Conservation (phyloP, 106 monocot species). For the Phalaenopsis aphrodite region DNA sequence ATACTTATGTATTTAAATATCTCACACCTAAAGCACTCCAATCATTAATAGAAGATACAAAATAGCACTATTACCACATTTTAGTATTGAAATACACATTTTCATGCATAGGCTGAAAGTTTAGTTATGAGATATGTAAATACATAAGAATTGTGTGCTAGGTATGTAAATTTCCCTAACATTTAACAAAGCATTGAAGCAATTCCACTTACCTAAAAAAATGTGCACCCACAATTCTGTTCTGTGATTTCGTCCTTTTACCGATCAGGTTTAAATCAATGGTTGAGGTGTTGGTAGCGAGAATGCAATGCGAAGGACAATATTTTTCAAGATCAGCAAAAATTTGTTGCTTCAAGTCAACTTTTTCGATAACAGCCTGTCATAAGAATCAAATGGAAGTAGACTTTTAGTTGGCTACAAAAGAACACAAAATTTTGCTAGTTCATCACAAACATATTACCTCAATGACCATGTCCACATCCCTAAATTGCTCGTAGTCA, state of each 20-base stretch:
- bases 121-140: no score
- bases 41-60: no score
- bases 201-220: slow-evolving; percentile 64
- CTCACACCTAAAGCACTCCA: no score
- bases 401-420: neutral
- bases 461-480: slow-evolving; percentile 93
- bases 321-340: slow-evolving; percentile 85
- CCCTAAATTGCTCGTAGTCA: slow-evolving; percentile 68
- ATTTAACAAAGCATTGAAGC: neutral
- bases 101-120: no score
- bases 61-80: no score
- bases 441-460: slow-evolving; percentile 19
- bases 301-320: slow-evolving; percentile 77
- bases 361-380: slow-evolving; percentile 92
- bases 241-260: slow-evolving; percentile 59
- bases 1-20: no score
- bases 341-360: slow-evolving; percentile 90
- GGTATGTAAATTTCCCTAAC: no score
- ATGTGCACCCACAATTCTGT: slow-evolving; percentile 89
- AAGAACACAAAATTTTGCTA: neutral
- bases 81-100: no score
- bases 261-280: slow-evolving; percentile 93
- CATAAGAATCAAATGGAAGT: slow-evolving; percentile 1
- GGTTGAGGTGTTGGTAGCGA: slow-evolving; percentile 90
- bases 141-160: no score